Evolutionary conservation across 164 flowering plant species (phyloP).

Genomic region (Vitis rotundifolia): DNA sequence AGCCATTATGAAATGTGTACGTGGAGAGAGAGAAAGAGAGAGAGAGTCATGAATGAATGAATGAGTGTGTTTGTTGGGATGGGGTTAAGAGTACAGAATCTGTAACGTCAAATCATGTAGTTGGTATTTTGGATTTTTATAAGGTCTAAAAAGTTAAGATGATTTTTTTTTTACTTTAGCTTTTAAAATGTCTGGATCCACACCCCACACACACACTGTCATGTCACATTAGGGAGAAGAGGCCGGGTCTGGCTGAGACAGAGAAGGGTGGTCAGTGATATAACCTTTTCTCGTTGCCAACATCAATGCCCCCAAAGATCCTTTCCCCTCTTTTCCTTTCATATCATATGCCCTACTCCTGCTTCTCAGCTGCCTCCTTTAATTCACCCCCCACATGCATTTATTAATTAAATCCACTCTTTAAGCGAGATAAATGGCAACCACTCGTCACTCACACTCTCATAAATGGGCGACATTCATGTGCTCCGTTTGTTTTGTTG

Average conservation of each 20-base stretch:
- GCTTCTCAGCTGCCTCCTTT: too few relatives aligned
- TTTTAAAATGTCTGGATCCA: slow-evolving; percentile 12
- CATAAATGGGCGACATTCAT: too few relatives aligned
- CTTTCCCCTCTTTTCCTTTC: too few relatives aligned
- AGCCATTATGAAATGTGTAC: too few relatives aligned
- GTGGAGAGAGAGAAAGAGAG: slow-evolving; percentile 6
- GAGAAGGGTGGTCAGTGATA: slow-evolving; percentile 11
- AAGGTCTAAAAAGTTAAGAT: slow-evolving; percentile 5
- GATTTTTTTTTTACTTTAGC: neutral
- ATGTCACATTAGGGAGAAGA: slow-evolving; percentile 5
- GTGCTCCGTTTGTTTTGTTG: too few relatives aligned
- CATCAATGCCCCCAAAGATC: neutral
- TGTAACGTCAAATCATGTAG: slow-evolving; percentile 53
- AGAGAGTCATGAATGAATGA: neutral
- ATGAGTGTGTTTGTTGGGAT: slow-evolving; percentile 7
- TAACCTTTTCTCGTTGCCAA: slow-evolving; percentile 15
- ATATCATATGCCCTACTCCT: too few relatives aligned
- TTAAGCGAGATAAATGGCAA: too few relatives aligned
- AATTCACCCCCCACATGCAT: too few relatives aligned
- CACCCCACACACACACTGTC: slow-evolving; percentile 5
- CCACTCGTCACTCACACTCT: too few relatives aligned
- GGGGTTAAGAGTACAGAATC: slow-evolving; percentile 35
- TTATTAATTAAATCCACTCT: too few relatives aligned
- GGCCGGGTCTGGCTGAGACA: neutral
- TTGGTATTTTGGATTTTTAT: slow-evolving; percentile 30